Base-by-base conservation (phyloP, 305 asterid species). In the Lippia alba region DNA sequence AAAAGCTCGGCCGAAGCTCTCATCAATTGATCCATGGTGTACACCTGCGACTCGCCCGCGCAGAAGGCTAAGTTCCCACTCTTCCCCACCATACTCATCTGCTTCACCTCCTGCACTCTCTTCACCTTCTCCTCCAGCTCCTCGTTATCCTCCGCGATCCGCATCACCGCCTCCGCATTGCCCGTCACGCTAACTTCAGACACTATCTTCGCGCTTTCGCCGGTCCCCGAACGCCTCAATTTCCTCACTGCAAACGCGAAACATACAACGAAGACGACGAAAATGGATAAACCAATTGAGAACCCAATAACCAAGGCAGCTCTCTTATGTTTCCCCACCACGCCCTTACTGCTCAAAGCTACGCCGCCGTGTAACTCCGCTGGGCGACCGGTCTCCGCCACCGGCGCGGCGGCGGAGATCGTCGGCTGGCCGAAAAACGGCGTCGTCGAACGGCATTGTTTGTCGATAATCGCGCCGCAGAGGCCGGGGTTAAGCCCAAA, bases 1-100 rank as follows among this genome's bases (percentile, higher is more conserved):
- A 93, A 64, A 12, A 91, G 78, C 84, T 93, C 96, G 2, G 96
- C 98, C 0, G 96, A 89, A 1, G 97, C 98, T 56, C 86, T 80
- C 98, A 93, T 89, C 51, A 93, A 84, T 84, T 91, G 93, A 66
- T 93, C 97, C 90, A 93, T 66, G 34, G 96, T 73, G 72, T 87
- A 93, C 59, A 80, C 86, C 85, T 83, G 87, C 60, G 86, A 72
- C 83, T 93, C 97, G 17, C 98, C 96, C 45, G 89, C 97, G 70
- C 96, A 89, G 90, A 93, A 93, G 5, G 73, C 76, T 51, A 93
- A 80, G 66, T 70, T 89, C 79, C 98, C 98, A 75, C 91, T 91
- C 79, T 76, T 86, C 66, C 91, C 85, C 74, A 83, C 76, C 75
- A 77, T 73, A 34, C 75, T 80, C 65, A 76, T 12, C 16, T 74